Base-by-base conservation (phyloP, 345 rosid species). In the Excoecaria cochinchinensis region DNA sequence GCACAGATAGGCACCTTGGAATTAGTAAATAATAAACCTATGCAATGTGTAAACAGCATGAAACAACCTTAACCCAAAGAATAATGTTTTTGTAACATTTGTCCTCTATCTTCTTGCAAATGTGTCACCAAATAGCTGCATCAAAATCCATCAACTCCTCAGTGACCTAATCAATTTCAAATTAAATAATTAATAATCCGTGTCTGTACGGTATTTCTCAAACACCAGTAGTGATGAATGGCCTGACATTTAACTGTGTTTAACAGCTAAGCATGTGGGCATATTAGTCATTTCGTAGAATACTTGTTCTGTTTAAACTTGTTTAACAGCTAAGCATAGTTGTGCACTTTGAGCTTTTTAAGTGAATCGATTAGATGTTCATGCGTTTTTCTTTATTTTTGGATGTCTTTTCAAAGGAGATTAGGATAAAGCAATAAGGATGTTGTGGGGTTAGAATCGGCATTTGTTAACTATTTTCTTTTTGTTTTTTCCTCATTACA, bases 261-360 rank as follows among this genome's bases (percentile, higher is more conserved):
- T 78, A 74, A 85, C 80, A 81, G 83, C 86, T 83, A 77, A 81
- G 84, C 86, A 77, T 78, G 70, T 5, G 59, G 59, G 59, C 59
- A 55, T 17, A n/a, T 21, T 63, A 74, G 58, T 73, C 31, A 36
- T 17, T 55, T 5, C 1, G 22, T 55, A 55, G 15, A 53, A 59
- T 64, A 55, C 69, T 60, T 74, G 66, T 21, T 42, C 69, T 71
- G 48, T 72, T 71, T 74, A 14, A 69, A 79, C 73, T 76, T 79
- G 77, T 53, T 81, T 79, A 75, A 83, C 81, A 82, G 84, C 87
- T 84, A 79, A 82, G 84, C 87, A 77, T 76, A 15, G 19, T 62
- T 67, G 61, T 68, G 63, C 31, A 58, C 52, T 64, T 79, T 38
- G 7, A 31, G 59, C 56, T 69, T 79, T 46, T 36, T n/a, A 40